Base-by-base conservation (phyloP, 2,329 filamentous ascomycete species). In the Penicillium sp. region DNA sequence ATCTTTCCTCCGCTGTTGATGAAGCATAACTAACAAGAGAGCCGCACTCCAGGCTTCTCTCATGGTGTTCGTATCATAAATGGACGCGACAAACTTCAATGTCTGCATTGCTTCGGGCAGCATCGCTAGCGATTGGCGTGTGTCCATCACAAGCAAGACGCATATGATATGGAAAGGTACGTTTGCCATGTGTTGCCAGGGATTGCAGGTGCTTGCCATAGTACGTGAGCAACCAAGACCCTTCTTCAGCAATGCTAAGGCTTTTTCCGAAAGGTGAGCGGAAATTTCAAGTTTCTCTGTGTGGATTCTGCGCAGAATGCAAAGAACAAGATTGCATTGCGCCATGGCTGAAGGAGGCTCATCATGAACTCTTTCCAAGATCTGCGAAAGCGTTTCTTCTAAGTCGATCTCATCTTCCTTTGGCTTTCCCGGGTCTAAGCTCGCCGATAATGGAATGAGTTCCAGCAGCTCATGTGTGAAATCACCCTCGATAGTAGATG, bases 131-230 rank as follows among this genome's bases (percentile, higher is more conserved):
- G 75, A 74, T 2, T 75, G 66, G 0, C 68, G 65, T 0, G 70
- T 77, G 49, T 81, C 78, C 53, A 81, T 75, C 0, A 74, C 75
- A 1, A 81, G 69, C 7, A 81, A 64, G 0, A 78, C 65, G 49
- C 77, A 79, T 17, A 79, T 71, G 2, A 77, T 74, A 34, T 81
- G 78, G 45, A 81, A 81, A 0, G 78, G 78, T 0, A 81, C 75
- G 41, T 81, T 80, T 22, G 76, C 76, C 35, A 78, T 72, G 45
- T 81, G 78, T 55, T 80, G 78, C 78, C 78, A 82, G 0, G 77
- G 78, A 1, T 67, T 66, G 13, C 70, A 67, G 22, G 63, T 62
- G 2, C 65, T 63, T 0, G 75, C 61, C 61, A 80, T 73, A 2
- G 57, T 61, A 2, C 70, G 69, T 1, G 77, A 75, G 1, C 73